A percentile compares a stretch with the other conserved stretches of the same genome.
Evolutionary conservation across 179 eudicot species (phyloP).

Genomic region (Patellifolia procumbens): DNA sequence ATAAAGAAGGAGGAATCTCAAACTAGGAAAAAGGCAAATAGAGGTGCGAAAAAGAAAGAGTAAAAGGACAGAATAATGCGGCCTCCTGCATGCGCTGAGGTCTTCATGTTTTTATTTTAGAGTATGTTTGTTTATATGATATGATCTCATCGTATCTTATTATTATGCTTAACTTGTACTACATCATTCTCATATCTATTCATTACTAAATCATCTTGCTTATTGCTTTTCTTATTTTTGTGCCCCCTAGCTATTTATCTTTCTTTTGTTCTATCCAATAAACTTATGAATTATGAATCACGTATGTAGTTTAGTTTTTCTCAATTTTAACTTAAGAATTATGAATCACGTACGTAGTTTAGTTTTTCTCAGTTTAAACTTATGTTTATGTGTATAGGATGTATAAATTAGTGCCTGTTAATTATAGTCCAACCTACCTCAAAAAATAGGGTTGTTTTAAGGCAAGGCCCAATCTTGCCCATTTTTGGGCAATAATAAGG

Average conservation of each 20-base stretch:
- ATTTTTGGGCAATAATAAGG: too few species aligned
- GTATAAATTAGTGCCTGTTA: too few species aligned
- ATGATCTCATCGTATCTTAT: constrained; percentile 17
- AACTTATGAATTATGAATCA: neutral
- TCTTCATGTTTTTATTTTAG: neutral
- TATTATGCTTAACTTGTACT: constrained; percentile 40
- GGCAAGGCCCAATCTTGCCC: too few species aligned
- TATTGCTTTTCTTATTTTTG: neutral
- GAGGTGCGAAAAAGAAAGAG: neutral
- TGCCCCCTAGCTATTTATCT: neutral
- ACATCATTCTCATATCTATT: constrained; percentile 30
- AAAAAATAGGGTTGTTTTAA: too few species aligned
- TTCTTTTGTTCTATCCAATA: neutral
- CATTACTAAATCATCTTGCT: constrained; percentile 22
- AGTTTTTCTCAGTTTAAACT: too few species aligned
- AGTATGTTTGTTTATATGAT: neutral
- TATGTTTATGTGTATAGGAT: too few species aligned
- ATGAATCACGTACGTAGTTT: too few species aligned
- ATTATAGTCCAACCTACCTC: too few species aligned
- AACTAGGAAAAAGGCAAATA: constrained; percentile 34
- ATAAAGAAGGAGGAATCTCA: constrained; percentile 32
- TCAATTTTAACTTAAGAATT: too few species aligned
- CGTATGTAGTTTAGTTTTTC: too few species aligned
- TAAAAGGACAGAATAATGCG: constrained; percentile 34
- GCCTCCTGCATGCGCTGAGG: constrained; percentile 39